Evolutionary conservation across 768 basidiomycete species (phyloP).

Genomic region (Panus rudis): DNA sequence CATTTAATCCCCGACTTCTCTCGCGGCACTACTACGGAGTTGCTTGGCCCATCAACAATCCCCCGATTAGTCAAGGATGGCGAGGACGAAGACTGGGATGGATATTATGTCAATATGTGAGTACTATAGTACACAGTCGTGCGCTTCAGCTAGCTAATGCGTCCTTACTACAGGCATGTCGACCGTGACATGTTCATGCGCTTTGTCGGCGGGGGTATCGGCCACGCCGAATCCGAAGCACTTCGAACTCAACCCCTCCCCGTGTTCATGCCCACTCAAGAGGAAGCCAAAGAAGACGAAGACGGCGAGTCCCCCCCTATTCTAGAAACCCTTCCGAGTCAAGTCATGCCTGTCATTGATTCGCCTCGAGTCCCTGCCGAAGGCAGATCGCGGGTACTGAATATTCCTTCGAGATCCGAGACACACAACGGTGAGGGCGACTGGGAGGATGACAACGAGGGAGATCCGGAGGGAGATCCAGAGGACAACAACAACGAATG

Average conservation of each 20-base stretch:
- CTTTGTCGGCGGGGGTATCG: conserved; percentile 6
- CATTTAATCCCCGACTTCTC: conserved; percentile 25
- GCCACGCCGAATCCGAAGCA: conserved; percentile 1
- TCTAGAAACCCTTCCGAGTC: background rate
- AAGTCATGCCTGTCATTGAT: too few species aligned
- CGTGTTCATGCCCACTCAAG: too few species aligned
- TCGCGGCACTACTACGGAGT: conserved; percentile 11
- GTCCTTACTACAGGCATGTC: conserved; percentile 5
- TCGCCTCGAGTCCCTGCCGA: too few species aligned
- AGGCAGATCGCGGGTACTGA: too few species aligned
- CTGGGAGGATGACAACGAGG: background rate
- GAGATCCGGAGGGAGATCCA: background rate
- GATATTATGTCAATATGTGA: conserved; percentile 6
- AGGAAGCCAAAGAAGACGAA: too few species aligned
- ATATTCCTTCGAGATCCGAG: too few species aligned
- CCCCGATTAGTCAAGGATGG: background rate
- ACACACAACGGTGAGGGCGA: too few species aligned
- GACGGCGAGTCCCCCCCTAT: too few species aligned
- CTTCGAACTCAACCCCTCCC: background rate
- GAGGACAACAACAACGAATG: background rate
- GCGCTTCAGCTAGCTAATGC: background rate
- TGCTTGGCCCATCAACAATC: conserved; percentile 3
- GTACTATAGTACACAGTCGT: background rate
- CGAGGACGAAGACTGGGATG: conserved; percentile 3
- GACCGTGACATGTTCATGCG: conserved; percentile 12